phyloP scores from a whole-genome alignment of 371 early-diverging fungal genomes.

The Haplosporangium sp. region DNA sequence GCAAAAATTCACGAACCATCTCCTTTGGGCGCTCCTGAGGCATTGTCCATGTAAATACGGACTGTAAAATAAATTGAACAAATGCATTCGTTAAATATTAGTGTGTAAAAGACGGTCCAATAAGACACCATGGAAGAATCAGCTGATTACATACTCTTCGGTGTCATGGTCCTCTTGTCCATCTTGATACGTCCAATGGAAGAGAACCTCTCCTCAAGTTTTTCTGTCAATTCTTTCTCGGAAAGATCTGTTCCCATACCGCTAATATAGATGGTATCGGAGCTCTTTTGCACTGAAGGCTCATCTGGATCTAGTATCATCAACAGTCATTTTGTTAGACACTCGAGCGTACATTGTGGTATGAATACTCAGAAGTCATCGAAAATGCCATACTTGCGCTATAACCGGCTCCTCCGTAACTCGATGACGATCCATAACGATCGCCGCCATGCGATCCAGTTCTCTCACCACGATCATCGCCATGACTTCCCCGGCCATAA shows the following conservation, averaged over 20 bases:
- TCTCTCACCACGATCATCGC: conserved; percentile 36
- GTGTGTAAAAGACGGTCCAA: not conserved
- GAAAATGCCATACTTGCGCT: not conserved
- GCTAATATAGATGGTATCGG: conserved; percentile 77
- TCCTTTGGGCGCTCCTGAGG: conserved; percentile 72
- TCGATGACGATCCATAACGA: conserved; percentile 40
- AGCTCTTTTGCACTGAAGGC: conserved; percentile 56
- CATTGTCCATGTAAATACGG: conserved; percentile 75
- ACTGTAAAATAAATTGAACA: conserved; percentile 54
- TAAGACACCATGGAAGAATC: not conserved
- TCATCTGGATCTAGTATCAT: conserved; percentile 25
- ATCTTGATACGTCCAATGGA: conserved; percentile 79
- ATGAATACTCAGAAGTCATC: not conserved
- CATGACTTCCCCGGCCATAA: conserved; percentile 18
- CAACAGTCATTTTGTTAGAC: not conserved
- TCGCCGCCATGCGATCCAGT: conserved; percentile 33
- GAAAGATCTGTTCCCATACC: conserved; percentile 66
- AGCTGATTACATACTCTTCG: conserved; percentile 60
- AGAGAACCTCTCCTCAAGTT: conserved; percentile 70
- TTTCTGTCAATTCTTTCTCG: conserved; percentile 59
- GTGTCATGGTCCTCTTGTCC: conserved; percentile 69
- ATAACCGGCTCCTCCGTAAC: not conserved
- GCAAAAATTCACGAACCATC: conserved; percentile 62
- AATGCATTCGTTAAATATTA: not conserved
- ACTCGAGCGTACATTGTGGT: not conserved